phyloP scores from a whole-genome alignment of 2,329 filamentous ascomycete species.

The Cadophora gregata region DNA sequence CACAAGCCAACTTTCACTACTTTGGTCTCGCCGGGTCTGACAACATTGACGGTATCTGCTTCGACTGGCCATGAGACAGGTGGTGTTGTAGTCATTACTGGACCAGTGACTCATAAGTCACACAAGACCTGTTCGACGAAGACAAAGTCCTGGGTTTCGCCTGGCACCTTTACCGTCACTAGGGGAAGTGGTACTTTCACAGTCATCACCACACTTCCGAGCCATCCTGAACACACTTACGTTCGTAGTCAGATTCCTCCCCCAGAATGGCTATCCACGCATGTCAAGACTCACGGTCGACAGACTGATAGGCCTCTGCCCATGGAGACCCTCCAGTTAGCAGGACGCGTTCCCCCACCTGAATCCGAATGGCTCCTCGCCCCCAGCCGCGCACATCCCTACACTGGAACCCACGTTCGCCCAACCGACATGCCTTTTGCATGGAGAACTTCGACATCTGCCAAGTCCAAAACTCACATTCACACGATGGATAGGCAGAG shows the following conservation, averaged over 20 bases:
- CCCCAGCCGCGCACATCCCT: neutral
- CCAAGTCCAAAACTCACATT: neutral
- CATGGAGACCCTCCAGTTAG: neutral
- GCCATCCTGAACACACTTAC: neutral
- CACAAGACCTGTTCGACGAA: neutral
- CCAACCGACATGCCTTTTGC: neutral
- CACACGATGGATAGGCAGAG: neutral
- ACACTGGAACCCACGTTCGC: neutral
- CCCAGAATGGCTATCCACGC: neutral
- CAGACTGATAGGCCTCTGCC: neutral
- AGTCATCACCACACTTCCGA: neutral
- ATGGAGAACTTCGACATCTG: neutral
- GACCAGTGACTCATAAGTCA: neutral
- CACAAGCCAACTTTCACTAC: neutral
- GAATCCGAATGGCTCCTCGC: neutral
- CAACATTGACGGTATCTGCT: slow-evolving; percentile 1
- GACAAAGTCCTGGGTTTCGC: neutral
- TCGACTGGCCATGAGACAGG: neutral
- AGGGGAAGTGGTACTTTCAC: neutral
- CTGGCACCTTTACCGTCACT: neutral
- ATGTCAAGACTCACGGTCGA: neutral
- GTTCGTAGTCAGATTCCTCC: neutral
- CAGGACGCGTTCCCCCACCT: neutral
- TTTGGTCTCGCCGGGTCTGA: neutral
- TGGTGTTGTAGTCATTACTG: neutral